These are phyloP conservation scores for Globisporangium ultimum DNA, from an alignment of 352 stramenopile species.

Conservation along the genomic window DNA sequence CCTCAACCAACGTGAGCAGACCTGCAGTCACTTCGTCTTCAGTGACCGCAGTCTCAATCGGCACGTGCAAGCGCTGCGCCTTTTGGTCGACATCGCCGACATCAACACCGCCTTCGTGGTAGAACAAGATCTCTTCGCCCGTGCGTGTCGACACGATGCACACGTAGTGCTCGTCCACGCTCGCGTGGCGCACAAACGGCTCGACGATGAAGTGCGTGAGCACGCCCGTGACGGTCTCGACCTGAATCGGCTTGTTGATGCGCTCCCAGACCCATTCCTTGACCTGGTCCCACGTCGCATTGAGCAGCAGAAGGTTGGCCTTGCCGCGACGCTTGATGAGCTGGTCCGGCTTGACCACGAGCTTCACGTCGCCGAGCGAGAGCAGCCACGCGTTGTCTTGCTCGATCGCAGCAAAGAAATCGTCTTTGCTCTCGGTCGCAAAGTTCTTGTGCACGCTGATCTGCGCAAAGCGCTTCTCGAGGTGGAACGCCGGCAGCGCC, in stretches of 20 bases:
- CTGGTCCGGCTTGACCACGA: slow-evolving; percentile 98
- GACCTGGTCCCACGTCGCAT: slow-evolving; percentile 90
- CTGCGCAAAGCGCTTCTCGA: slow-evolving; percentile 77
- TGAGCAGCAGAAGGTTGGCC: slow-evolving; percentile 93
- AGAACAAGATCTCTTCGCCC: slow-evolving; percentile 96
- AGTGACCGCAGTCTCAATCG: slow-evolving; percentile 67
- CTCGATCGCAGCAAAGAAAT: slow-evolving; percentile 73
- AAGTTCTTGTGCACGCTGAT: slow-evolving; percentile 50
- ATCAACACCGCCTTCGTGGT: slow-evolving; percentile 95
- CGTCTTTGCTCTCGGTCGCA: slow-evolving; percentile 31
- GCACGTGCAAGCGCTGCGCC: slow-evolving; percentile 87
- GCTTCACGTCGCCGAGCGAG: slow-evolving; percentile 59
- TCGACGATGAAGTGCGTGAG: slow-evolving; percentile 97
- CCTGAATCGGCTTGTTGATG: slow-evolving; percentile 91
- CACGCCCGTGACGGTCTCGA: slow-evolving; percentile 89
- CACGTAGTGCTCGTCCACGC: slow-evolving; percentile 96
- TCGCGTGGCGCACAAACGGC: slow-evolving; percentile 93
- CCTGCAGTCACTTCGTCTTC: slow-evolving; percentile 64
- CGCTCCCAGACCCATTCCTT: slow-evolving; percentile 93
- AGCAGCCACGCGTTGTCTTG: slow-evolving; percentile 81
- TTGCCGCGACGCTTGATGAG: slow-evolving; percentile 97
- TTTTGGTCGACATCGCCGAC: slow-evolving; percentile 95
- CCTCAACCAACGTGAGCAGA: slow-evolving; percentile 83
- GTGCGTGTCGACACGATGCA: slow-evolving; percentile 94
- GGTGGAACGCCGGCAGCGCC: slow-evolving; percentile 69